These are phyloP conservation scores for Bipolaris victoriae DNA, from an alignment of 2,329 filamentous ascomycete species.

Conservation along the genomic window DNA sequence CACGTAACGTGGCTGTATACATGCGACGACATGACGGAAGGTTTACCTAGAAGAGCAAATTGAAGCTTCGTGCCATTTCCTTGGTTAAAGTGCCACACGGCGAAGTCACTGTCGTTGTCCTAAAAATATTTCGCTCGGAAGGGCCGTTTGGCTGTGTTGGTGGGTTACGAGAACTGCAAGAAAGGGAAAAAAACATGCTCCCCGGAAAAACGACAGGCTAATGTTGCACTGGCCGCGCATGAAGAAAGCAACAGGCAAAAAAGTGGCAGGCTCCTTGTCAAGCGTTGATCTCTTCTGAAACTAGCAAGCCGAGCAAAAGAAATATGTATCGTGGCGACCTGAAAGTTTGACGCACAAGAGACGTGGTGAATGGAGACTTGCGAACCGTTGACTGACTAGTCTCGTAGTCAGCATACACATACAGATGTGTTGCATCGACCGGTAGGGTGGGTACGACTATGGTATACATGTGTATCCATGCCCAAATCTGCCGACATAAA, in stretches of 20 bases:
- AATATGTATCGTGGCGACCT: not conserved
- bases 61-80: not conserved
- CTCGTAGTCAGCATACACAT: not conserved
- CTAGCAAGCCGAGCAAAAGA: not conserved
- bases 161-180: not conserved
- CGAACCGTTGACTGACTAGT: not conserved
- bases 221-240: not conserved
- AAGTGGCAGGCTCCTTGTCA: not conserved
- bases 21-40: not conserved
- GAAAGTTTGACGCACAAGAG: not conserved
- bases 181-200: not conserved
- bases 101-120: not conserved
- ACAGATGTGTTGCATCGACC: not conserved
- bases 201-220: not conserved
- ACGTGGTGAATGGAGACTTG: not conserved
- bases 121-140: not conserved
- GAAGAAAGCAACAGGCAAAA: not conserved
- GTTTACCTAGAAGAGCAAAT: not conserved
- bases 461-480: not conserved
- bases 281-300: not conserved
- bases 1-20: not conserved
- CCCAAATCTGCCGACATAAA: not conserved
- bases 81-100: not conserved
- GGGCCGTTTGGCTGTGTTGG: slow-evolving; percentile 3
- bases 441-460: not conserved